These are phyloP conservation scores for Salicornia ramosissima DNA, from an alignment of 148 eudicot species.

Conservation along the genomic window DNA sequence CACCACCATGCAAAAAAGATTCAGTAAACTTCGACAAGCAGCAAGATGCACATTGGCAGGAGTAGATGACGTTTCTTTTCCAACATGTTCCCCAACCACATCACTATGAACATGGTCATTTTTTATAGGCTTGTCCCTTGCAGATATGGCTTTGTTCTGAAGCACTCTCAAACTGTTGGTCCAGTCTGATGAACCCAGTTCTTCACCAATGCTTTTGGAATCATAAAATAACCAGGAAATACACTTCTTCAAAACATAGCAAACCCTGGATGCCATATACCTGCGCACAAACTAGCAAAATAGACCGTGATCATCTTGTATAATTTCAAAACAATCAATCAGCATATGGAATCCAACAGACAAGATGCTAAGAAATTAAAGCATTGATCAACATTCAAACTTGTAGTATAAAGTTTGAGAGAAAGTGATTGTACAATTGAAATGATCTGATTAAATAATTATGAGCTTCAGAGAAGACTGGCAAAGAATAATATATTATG, in stretches of 20 bases:
- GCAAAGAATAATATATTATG: too few relatives aligned
- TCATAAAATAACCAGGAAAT: constrained; percentile 34
- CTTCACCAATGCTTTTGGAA: constrained; percentile 28
- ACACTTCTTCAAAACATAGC: constrained; percentile 46
- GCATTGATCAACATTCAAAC: not conserved
- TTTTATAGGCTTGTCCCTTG: constrained; percentile 21
- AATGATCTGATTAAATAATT: too few relatives aligned
- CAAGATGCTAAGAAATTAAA: not conserved
- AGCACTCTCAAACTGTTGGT: constrained; percentile 36
- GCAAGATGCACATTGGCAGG: constrained; percentile 26
- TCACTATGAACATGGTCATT: constrained; percentile 18
- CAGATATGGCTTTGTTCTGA: constrained; percentile 28
- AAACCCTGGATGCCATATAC: constrained; percentile 63
- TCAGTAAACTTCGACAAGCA: constrained; percentile 47
- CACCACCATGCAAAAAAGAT: constrained; percentile 54
- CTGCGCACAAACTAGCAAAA: constrained; percentile 73
- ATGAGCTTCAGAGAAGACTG: too few relatives aligned
- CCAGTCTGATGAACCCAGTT: constrained; percentile 57
- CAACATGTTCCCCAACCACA: constrained; percentile 18
- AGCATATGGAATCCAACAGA: not conserved
- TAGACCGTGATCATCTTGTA: constrained; percentile 29
- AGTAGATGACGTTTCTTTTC: constrained; percentile 27
- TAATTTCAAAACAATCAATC: constrained; percentile 1
- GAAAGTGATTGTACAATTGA: too few relatives aligned
- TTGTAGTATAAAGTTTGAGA: too few relatives aligned